phyloP scores from a whole-genome alignment of 1,139 yeast genomes.

The Taphrina sp. region DNA sequence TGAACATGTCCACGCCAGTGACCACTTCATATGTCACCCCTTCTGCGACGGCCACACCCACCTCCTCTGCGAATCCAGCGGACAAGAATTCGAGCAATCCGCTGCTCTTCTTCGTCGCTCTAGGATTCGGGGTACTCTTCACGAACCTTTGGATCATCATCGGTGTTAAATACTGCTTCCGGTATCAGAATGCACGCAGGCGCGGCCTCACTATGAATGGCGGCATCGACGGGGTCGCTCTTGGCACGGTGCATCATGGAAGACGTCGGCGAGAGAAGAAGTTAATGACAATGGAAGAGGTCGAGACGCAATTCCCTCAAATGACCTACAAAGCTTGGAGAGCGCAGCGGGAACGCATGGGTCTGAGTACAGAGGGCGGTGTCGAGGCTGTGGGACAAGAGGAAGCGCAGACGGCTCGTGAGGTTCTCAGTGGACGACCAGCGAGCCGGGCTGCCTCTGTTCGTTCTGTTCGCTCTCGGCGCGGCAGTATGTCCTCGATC shows the following conservation, averaged over 20 bases:
- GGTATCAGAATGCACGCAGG: conserved; percentile 37
- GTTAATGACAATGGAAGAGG: conserved; percentile 56
- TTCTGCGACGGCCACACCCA: conserved; percentile 20
- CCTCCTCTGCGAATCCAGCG: conserved; percentile 32
- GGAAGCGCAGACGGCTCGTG: conserved; percentile 23
- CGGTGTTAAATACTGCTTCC: conserved; percentile 45
- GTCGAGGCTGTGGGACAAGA: conserved; percentile 27
- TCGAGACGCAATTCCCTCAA: conserved; percentile 64
- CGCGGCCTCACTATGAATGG: conserved; percentile 29
- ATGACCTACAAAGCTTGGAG: conserved; percentile 52
- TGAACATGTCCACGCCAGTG: neutral
- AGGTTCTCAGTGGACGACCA: conserved; percentile 7
- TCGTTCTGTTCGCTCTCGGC: neutral
- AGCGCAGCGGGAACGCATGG: conserved; percentile 35
- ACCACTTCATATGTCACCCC: conserved; percentile 10
- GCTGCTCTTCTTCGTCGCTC: conserved; percentile 46
- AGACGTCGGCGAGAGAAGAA: conserved; percentile 42
- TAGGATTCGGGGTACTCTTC: conserved; percentile 47
- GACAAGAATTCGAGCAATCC: conserved; percentile 32
- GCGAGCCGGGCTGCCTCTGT: conserved; percentile 18
- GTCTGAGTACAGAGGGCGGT: conserved; percentile 37
- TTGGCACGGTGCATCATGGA: conserved; percentile 33
- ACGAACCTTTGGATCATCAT: conserved; percentile 45
- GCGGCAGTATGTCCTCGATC: neutral
- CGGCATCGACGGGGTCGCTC: conserved; percentile 29